Conservation (phyloP, 2,329 filamentous ascomycete genomes). For the Ceratocystis lukuohia region DNA sequence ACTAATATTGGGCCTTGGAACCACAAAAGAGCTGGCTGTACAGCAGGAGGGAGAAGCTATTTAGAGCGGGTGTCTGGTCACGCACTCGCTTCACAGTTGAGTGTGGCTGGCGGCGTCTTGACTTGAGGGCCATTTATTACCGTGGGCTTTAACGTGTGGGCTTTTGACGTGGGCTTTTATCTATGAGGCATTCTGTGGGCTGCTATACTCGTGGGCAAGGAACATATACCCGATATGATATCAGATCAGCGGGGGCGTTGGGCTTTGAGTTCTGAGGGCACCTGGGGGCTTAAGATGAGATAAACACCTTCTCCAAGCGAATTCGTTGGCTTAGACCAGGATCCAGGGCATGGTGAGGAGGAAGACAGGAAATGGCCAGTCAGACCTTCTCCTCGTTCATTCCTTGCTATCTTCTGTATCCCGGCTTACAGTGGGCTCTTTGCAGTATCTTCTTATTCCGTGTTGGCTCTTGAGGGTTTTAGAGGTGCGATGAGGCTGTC, state of each 20-base stretch:
- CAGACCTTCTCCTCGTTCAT: not conserved
- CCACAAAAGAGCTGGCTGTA: not conserved
- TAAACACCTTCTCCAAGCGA: constrained; percentile 18
- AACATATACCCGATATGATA: constrained; percentile 15
- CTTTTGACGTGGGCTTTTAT: constrained; percentile 17
- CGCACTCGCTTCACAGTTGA: not conserved
- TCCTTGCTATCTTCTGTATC: no score
- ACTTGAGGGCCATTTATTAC: constrained; percentile 13
- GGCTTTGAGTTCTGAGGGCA: constrained; percentile 20
- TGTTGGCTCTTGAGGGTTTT: not conserved
- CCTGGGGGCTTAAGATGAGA: constrained; percentile 20
- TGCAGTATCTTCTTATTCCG: constrained; percentile 6
- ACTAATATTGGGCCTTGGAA: not conserved
- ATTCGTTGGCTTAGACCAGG: constrained; percentile 16
- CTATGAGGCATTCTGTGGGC: constrained; percentile 20
- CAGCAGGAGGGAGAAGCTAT: not conserved
- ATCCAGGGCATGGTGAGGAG: not conserved
- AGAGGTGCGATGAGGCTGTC: not conserved
- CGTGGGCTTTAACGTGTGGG: constrained; percentile 19
- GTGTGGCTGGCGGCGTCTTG: constrained; percentile 3
- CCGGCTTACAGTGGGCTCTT: constrained; percentile 12
- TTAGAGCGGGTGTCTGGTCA: not conserved
- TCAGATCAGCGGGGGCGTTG: constrained; percentile 6
- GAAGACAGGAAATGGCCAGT: not conserved
- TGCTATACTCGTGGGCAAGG: constrained; percentile 20